Conservation (phyloP, 345 rosid genomes). For the Populus ilicifolia region DNA sequence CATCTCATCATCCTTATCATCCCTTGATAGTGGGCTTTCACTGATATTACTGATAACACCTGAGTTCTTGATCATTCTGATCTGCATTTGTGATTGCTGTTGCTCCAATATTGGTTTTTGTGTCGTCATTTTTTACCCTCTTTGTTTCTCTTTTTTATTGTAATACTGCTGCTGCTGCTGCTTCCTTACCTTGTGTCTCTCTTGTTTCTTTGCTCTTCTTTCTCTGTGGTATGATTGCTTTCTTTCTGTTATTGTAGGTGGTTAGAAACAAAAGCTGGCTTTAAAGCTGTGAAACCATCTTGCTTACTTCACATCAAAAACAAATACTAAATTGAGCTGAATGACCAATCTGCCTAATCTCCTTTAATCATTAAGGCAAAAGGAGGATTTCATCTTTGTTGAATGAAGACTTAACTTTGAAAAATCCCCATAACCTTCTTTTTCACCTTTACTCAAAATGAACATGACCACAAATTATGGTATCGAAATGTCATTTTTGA, state of each 20-base stretch:
- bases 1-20: constrained; percentile 68
- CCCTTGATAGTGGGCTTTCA: constrained; percentile 39
- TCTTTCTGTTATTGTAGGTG: constrained; percentile 34
- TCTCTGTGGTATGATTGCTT: constrained; percentile 29
- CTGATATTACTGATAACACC: constrained; percentile 26
- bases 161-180: not conserved
- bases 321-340: constrained; percentile 13
- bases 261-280: constrained; percentile 29
- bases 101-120: constrained; percentile 45
- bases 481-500: not conserved
- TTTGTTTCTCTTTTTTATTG: not conserved
- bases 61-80: constrained; percentile 38
- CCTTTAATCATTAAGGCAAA: constrained; percentile 32
- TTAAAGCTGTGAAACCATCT: constrained; percentile 33
- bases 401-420: constrained; percentile 22
- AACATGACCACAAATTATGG: not conserved
- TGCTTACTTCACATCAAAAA: constrained; percentile 29
- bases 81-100: constrained; percentile 46
- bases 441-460: constrained; percentile 16
- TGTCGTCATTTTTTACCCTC: constrained; percentile 36
- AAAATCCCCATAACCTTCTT: constrained; percentile 8
- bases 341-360: constrained; percentile 24
- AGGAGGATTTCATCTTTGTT: constrained; percentile 29
- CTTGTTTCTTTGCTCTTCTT: not conserved
- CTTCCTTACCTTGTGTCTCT: constrained; percentile 8